Conservation (phyloP, 2,329 filamentous ascomycete genomes). For the Trichoderma sp. region DNA sequence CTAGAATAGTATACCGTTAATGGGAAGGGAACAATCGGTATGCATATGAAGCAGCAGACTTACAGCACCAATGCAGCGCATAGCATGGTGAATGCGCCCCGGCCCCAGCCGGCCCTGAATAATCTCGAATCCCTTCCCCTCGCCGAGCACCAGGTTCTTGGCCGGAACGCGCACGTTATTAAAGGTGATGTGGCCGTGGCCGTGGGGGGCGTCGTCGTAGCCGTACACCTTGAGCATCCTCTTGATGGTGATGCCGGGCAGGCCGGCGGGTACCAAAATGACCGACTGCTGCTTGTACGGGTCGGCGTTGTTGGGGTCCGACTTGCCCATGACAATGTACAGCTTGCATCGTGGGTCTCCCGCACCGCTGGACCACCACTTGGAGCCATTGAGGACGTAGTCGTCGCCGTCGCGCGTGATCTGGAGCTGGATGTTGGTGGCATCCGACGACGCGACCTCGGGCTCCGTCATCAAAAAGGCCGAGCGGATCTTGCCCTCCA, state of each 20-base stretch:
- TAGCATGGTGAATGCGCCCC: conserved; percentile 95
- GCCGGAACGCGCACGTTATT: conserved; percentile 85
- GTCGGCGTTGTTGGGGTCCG: conserved; percentile 72
- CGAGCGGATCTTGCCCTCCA: conserved; percentile 83
- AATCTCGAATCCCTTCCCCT: conserved; percentile 95
- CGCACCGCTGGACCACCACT: conserved; percentile 99
- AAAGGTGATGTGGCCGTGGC: conserved; percentile 91
- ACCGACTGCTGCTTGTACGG: conserved; percentile 92
- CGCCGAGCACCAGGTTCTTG: conserved; percentile 83
- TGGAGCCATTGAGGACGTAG: conserved; percentile 91
- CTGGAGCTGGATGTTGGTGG: conserved; percentile 84
- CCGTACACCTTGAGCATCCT: conserved; percentile 94
- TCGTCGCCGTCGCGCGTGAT: conserved; percentile 83
- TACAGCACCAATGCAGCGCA: conserved; percentile 87
- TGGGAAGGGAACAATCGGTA: not conserved
- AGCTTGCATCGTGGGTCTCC: conserved; percentile 90
- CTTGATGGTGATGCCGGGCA: conserved; percentile 86
- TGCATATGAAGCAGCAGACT: conserved; percentile 36
- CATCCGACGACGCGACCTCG: conserved; percentile 84
- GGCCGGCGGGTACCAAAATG: conserved; percentile 78
- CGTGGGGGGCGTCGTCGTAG: conserved; percentile 97
- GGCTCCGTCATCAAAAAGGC: conserved; percentile 96
- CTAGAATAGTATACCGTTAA: conserved; percentile 37
- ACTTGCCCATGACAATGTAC: conserved; percentile 97
- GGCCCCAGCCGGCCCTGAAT: conserved; percentile 96